A percentile compares a stretch with the other conserved stretches of the same genome.
These are phyloP conservation scores for Cytospora paraplurivora DNA, from an alignment of 2,329 filamentous ascomycete genomes.

Conservation along the genomic window DNA sequence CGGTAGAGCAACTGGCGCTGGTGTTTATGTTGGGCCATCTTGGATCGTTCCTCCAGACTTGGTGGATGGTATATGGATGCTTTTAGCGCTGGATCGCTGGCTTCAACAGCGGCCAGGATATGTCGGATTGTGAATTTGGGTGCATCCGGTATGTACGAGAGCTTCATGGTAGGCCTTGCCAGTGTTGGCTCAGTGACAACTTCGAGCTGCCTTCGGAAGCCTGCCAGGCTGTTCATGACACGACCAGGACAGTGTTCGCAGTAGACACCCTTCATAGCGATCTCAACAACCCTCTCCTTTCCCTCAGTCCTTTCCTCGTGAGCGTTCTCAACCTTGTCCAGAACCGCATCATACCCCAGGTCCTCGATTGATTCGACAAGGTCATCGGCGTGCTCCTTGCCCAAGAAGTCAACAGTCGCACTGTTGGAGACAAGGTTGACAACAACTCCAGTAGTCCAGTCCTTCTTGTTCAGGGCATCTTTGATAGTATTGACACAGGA, in stretches of 20 bases:
- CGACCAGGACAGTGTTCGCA: constrained; percentile 70
- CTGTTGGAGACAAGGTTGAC: constrained; percentile 71
- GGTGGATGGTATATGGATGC: constrained; percentile 77
- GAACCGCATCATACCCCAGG: constrained; percentile 65
- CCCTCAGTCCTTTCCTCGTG: constrained; percentile 34
- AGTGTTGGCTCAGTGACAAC: constrained; percentile 59
- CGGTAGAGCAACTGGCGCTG: constrained; percentile 68
- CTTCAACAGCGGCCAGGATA: constrained; percentile 69
- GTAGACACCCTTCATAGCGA: constrained; percentile 72
- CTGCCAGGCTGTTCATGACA: constrained; percentile 55
- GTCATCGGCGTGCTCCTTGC: constrained; percentile 46
- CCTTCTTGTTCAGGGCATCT: constrained; percentile 56
- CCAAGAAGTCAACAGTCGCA: constrained; percentile 60
- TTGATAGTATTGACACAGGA: constrained; percentile 67
- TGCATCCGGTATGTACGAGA: constrained; percentile 69
- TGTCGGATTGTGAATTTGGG: constrained; percentile 74
- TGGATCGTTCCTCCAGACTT: constrained; percentile 80
- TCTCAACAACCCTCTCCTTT: constrained; percentile 60
- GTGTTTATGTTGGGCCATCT: constrained; percentile 70
- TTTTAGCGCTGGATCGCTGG: constrained; percentile 65
- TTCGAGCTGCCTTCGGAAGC: constrained; percentile 53
- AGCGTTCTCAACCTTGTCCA: constrained; percentile 53
- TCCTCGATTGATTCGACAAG: constrained; percentile 60
- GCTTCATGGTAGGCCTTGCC: constrained; percentile 66
- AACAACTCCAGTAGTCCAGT: constrained; percentile 59